Percentiles rank a stretch among this genome's conserved stretches.
Evolutionary conservation across 1,284 basidiomycete genomes (phyloP).

Genomic region (Cryptococcus sp.): DNA sequence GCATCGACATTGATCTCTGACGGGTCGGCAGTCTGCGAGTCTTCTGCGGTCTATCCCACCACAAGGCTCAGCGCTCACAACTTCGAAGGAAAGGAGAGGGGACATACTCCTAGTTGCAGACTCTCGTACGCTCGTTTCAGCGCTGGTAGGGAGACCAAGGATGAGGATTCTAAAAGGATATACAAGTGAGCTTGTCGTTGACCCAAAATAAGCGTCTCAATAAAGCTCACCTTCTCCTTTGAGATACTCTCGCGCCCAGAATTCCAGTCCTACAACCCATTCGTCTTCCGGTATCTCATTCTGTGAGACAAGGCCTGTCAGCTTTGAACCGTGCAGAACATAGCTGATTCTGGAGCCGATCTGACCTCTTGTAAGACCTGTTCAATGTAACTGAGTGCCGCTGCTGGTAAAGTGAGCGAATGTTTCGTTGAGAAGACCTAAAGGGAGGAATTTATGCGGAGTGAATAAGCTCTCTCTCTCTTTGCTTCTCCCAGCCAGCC

Average conservation of each 20-base stretch:
- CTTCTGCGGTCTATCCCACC: conserved; percentile 49
- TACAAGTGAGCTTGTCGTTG: conserved; percentile 3
- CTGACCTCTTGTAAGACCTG: conserved; percentile 48
- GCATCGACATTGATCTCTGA: conserved; percentile 78
- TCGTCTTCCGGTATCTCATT: conserved; percentile 66
- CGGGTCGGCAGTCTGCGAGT: conserved; percentile 56
- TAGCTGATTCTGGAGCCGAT: background rate
- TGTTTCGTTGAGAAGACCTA: conserved; percentile 56
- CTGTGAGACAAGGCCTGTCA: conserved; percentile 35
- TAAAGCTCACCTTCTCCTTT: conserved; percentile 77
- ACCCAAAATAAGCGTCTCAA: background rate
- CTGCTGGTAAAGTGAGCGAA: conserved; percentile 51
- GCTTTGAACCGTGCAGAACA: background rate
- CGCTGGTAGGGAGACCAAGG: conserved; percentile 54
- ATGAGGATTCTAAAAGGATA: conserved; percentile 34
- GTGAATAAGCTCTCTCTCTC: too few relatives aligned
- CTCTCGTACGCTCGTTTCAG: conserved; percentile 79
- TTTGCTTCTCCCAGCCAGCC: too few relatives aligned
- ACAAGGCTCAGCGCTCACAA: conserved; percentile 5
- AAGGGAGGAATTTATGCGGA: background rate
- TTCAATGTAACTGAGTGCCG: conserved; percentile 51
- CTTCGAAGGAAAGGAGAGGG: background rate
- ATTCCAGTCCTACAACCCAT: conserved; percentile 67
- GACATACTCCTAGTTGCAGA: conserved; percentile 67
- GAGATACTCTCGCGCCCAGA: conserved; percentile 84